Percentiles rank a stretch among this genome's conserved stretches.
phyloP scores from a whole-genome alignment of 2,329 filamentous ascomycete species.

The Phaeosphaeria sp. region DNA sequence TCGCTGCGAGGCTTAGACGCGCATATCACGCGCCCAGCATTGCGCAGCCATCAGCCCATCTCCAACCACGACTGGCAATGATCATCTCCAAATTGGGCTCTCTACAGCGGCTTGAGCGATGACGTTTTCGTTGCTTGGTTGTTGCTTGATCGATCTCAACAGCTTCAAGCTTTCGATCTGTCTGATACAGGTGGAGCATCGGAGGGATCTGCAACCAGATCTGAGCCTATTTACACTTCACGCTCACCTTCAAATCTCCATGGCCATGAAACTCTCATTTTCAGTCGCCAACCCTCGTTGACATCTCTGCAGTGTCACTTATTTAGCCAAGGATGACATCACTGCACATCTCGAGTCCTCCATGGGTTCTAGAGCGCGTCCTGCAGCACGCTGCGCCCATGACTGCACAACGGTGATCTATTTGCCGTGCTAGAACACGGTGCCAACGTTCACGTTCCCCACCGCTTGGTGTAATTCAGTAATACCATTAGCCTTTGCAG shows the following conservation, averaged over 20 bases:
- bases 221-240: not conserved
- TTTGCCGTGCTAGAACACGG: not conserved
- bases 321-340: conserved; percentile 6
- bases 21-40: conserved; percentile 3
- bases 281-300: not conserved
- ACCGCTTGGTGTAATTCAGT: not conserved
- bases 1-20: not conserved
- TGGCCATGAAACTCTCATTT: not conserved
- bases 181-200: not conserved
- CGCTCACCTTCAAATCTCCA: not conserved
- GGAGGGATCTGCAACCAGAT: not conserved
- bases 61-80: not conserved
- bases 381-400: not conserved
- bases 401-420: not conserved
- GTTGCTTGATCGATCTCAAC: conserved; percentile 9
- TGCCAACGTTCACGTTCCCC: not conserved
- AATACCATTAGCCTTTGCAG: not conserved
- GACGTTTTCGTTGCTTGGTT: conserved; percentile 1
- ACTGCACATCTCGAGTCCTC: conserved; percentile 1
- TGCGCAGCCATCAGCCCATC: conserved; percentile 3
- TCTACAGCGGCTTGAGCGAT: not conserved
- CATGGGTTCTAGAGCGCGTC: not conserved
- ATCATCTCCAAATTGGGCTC: not conserved
- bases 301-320: not conserved
- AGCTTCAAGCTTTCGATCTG: conserved; percentile 6